Percentiles rank a stretch among this genome's conserved stretches.
Evolutionary conservation across 495 filamentous ascomycete genomes (phyloP).

Genomic region (Penicillium turbatum): DNA sequence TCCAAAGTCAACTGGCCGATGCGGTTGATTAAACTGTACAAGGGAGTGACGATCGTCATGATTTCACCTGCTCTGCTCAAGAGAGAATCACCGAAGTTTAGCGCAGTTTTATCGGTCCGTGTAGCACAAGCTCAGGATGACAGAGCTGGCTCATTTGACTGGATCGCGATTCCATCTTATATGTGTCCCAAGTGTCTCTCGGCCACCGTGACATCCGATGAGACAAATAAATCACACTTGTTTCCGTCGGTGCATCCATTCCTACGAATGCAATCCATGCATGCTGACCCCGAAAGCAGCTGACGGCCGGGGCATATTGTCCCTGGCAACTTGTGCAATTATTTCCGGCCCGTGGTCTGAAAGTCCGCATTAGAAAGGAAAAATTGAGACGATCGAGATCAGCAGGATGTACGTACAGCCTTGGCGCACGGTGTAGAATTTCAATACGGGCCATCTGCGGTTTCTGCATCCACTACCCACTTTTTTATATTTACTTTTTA

Average conservation of each 20-base stretch:
- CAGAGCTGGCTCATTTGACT: background rate
- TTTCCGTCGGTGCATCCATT: background rate
- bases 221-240: background rate
- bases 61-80: background rate
- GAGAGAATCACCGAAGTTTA: background rate
- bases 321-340: background rate
- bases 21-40: slow-evolving; percentile 25
- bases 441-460: background rate
- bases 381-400: background rate
- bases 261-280: slow-evolving; percentile 3
- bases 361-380: background rate
- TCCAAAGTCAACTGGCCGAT: slow-evolving; percentile 22
- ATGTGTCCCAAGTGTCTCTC: background rate
- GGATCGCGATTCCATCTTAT: slow-evolving; percentile 3
- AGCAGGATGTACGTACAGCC: slow-evolving; percentile 2
- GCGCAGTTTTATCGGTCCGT: background rate
- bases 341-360: background rate
- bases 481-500: background rate
- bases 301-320: background rate
- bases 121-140: slow-evolving; percentile 1
- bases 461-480: background rate
- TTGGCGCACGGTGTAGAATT: slow-evolving; percentile 1
- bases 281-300: slow-evolving; percentile 4
- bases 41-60: slow-evolving; percentile 17
- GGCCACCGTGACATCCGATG: background rate